Base-by-base conservation (phyloP, 352 stramenopile species). In the Aphanomyces invadans region DNA sequence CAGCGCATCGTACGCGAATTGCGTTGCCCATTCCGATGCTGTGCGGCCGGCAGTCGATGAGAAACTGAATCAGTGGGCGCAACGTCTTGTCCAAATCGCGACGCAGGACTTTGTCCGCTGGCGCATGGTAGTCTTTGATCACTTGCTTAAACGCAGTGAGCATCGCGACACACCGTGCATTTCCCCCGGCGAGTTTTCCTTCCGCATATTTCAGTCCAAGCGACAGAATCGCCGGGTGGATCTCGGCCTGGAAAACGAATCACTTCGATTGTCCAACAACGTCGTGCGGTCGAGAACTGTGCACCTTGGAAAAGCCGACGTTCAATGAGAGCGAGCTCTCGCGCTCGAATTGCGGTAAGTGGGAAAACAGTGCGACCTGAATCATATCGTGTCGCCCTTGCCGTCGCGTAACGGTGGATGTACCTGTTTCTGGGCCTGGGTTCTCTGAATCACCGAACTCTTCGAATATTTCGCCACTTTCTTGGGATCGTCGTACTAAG, bases 11-110 rank as follows among this genome's bases (percentile, higher is more conserved):
- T 23, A 79, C 78, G 31, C 81, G 81, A 74, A 98, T 98, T 4
- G 95, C 92, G 71, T 98, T 98, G 25, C 92, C 91, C 95, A 98
- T 98, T 67, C 86, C 94, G 21, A 98, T 93, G 19, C 79, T 91
- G 70, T 97, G 92, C 29, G 90, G 90, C 31, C 94, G 83, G 74
- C 93, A 98, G 70, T 97, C 78, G 51, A 95, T 98, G 60, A 97
- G 86, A 72, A 97, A 97, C 72, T 97, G 86, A 74, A 98, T 98
- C 15, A 92, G 75, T 25, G 90, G 89, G 69, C 97, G 96, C 17
- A 98, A 78, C 73, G 77, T 73, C 71, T 93, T 90, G 71, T 95
- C 87, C 57, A 97, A 65, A 44, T 97, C 88, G 11, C 87, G 88
- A 55, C 78, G 73, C 21, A 97, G 74, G 36, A 38, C 75, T 71